Evolutionary conservation across 345 rosid species (phyloP), one percentile per base, ranked within the genome.

Genomic region (Mercurialis annua): DNA sequence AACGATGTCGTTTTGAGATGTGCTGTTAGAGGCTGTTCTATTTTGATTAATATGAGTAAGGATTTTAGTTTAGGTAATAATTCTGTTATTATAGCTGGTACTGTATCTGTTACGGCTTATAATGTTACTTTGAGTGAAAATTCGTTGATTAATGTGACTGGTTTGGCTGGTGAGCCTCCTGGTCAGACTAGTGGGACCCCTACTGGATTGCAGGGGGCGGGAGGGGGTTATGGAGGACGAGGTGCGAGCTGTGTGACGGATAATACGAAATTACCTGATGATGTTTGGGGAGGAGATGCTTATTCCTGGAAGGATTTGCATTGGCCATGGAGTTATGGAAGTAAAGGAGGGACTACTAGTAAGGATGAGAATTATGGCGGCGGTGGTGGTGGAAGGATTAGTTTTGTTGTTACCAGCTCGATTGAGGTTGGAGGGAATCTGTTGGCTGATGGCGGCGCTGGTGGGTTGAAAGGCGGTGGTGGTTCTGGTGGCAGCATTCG

Each of bases 281-380:
- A 87, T 78, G 85, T 85, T 31, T 85, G 90, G 90, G 92, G 92
- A 1, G 92, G 92, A 60, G 90, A 87, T 56, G 78, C 89, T 17
- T 87, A 87, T 71, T 83, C 92, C 20, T 87, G 92, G 92, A 69
- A 80, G 34, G 80, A 83, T 4, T 76, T 84, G 80, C 81, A 83
- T n/a, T 42, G 69, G 68, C 92, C 92, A 0, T 84, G 81, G 81
- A 87, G 89, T 74, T 84, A 84, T 43, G 92, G 92, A 29, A 87
- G 92, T 55, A 80, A 83, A 75, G 92, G 92, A 6, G 92, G 92
- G 49, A 81, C 89, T 11, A 87, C 92, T 16, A 78, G 80, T 52
- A 83, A 78, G 71, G 87, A 71, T 63, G 87, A 80, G 69, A 57
- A 80, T 71, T 85, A 74, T 71, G 92, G 92, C 0, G 92, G 90